Evolutionary conservation across 495 filamentous ascomycete genomes (phyloP).

Genomic region (Podospora bellae-mahoneyi): DNA sequence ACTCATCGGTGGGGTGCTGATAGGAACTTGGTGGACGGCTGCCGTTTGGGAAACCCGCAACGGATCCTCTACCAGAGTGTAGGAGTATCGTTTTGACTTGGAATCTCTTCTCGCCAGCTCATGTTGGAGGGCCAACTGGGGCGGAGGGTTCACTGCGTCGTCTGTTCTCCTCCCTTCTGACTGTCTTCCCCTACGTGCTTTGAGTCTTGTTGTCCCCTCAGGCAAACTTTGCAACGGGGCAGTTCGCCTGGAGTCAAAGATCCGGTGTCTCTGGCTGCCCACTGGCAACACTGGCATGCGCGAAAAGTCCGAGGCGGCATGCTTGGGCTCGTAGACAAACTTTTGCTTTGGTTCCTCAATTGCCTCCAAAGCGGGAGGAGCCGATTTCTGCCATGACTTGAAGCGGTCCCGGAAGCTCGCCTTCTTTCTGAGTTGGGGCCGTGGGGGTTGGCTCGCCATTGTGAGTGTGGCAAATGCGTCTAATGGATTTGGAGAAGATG

Average conservation of each 20-base stretch:
- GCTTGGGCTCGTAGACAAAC: conserved; percentile 29
- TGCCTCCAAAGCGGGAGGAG: not conserved
- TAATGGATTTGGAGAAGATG: not conserved
- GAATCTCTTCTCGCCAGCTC: not conserved
- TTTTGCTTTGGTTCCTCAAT: conserved; percentile 21
- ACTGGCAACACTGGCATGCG: conserved; percentile 20
- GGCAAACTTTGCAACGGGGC: conserved; percentile 14
- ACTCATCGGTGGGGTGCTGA: not conserved
- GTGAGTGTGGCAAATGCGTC: not conserved
- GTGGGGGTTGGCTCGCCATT: conserved; percentile 18
- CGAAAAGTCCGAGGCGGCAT: conserved; percentile 33
- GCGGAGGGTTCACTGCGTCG: not conserved
- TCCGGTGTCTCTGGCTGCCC: not conserved
- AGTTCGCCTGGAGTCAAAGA: not conserved
- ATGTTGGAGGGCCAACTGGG: not conserved
- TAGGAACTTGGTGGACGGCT: conserved; percentile 4
- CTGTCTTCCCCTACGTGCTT: not conserved
- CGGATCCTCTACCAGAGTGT: conserved; percentile 11
- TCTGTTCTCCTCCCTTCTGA: not conserved
- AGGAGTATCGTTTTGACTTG: conserved; percentile 2
- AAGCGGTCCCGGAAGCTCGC: conserved; percentile 29
- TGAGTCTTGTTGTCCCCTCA: conserved; percentile 6
- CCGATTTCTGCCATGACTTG: conserved; percentile 22
- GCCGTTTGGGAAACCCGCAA: conserved; percentile 5
- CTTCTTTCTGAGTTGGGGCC: conserved; percentile 26